Evolutionary conservation across 164 flowering plant genomes (phyloP).

Genomic region (Magnolia kwangsiensis): DNA sequence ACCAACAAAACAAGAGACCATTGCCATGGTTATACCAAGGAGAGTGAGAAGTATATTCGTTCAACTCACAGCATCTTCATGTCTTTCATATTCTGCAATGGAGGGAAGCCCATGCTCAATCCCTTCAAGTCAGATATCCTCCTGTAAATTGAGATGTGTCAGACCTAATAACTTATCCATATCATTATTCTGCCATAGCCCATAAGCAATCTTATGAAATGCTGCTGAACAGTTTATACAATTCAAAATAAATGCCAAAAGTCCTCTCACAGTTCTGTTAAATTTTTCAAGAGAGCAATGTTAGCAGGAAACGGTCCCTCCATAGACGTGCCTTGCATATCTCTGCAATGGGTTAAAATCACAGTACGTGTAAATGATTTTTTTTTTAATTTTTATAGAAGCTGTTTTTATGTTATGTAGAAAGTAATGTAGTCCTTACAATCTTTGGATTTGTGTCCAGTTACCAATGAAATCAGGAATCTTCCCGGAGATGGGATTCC

Average conservation of each 20-base stretch:
- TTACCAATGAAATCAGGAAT: conserved; percentile 78
- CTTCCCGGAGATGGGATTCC: conserved; percentile 60
- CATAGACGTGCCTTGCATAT: conserved; percentile 79
- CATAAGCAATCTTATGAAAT: neutral
- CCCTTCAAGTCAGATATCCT: conserved; percentile 75
- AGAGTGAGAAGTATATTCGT: neutral
- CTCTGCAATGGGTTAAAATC: conserved; percentile 34
- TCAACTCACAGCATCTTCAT: conserved; percentile 54
- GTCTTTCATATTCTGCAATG: conserved; percentile 31
- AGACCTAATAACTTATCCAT: neutral
- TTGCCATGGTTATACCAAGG: neutral
- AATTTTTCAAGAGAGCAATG: conserved; percentile 45
- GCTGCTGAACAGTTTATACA: neutral
- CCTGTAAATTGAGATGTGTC: conserved; percentile 35
- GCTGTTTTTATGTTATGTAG: neutral
- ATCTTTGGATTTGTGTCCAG: conserved; percentile 48
- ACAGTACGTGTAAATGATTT: neutral
- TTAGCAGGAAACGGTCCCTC: conserved; percentile 73
- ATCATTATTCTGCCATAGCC: neutral
- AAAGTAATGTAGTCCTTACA: conserved; percentile 41
- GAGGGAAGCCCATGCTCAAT: conserved; percentile 44
- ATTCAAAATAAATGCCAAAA: neutral
- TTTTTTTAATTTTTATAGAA: neutral
- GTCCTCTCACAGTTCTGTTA: conserved; percentile 49
- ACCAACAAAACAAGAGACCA: neutral